phyloP scores from a whole-genome alignment of 306 rosid genomes.

The Delonix regia region DNA sequence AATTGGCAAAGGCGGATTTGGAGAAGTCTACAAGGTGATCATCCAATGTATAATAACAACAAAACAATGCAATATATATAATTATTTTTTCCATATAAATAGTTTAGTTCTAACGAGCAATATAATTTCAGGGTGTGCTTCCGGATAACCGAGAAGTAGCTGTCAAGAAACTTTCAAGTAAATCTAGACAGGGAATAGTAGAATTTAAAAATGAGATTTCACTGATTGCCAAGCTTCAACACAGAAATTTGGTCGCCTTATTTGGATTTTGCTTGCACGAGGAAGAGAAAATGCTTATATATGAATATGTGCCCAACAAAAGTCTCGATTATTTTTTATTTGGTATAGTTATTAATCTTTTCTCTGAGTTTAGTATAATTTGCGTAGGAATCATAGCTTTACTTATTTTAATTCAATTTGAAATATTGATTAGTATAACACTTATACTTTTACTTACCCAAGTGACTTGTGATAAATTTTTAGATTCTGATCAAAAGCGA shows the following conservation, averaged over 20 bases:
- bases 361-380: neutral
- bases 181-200: constrained; percentile 30
- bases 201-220: constrained; percentile 44
- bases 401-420: neutral
- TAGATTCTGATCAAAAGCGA: neutral
- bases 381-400: neutral
- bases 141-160: constrained; percentile 49
- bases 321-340: constrained; percentile 44
- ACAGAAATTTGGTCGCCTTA: constrained; percentile 39
- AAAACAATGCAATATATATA: neutral
- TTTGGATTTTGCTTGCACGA: constrained; percentile 46
- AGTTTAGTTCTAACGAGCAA: neutral
- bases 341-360: neutral
- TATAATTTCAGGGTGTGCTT: constrained; percentile 41
- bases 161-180: constrained; percentile 38
- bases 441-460: neutral
- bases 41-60: neutral
- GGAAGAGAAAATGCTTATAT: constrained; percentile 37
- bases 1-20: constrained; percentile 63
- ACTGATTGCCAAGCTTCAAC: constrained; percentile 42
- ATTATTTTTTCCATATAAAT: neutral
- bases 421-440: neutral
- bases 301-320: constrained; percentile 43
- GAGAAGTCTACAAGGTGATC: constrained; percentile 55
- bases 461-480: neutral